phyloP scores from a whole-genome alignment of 495 filamentous ascomycete genomes.

The Cryomyces minteri region DNA sequence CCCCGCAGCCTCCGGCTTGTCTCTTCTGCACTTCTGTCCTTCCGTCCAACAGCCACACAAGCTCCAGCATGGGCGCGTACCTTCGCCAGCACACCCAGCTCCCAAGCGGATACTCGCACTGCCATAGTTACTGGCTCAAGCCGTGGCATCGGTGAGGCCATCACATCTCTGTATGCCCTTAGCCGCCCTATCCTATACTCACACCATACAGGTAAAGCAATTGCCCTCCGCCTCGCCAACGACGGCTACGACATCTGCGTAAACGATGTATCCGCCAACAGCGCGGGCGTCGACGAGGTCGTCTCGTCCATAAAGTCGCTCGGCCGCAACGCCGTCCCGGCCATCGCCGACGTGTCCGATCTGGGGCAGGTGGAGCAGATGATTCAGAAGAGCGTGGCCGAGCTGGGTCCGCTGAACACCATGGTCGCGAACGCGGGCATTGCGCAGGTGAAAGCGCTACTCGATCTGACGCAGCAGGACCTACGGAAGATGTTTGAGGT shows the following conservation, averaged over 20 bases:
- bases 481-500: slow-evolving; percentile 30
- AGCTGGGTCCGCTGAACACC: slow-evolving; percentile 34
- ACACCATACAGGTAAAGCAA: slow-evolving; percentile 30
- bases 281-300: slow-evolving; percentile 26
- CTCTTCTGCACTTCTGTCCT: too few relatives aligned
- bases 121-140: slow-evolving; percentile 40
- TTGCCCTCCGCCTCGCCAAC: slow-evolving; percentile 36
- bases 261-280: slow-evolving; percentile 34
- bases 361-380: slow-evolving; percentile 28
- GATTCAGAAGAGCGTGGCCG: slow-evolving; percentile 24
- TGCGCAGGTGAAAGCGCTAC: slow-evolving; percentile 29
- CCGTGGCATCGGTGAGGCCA: slow-evolving; percentile 24
- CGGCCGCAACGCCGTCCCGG: slow-evolving; percentile 24
- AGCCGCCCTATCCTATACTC: too few relatives aligned
- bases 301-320: slow-evolving; percentile 30
- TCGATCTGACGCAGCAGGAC: slow-evolving; percentile 32
- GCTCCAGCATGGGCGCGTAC: too few relatives aligned
- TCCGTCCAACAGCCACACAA: too few relatives aligned
- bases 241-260: slow-evolving; percentile 43
- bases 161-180: background rate
- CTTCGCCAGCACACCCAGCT: too few relatives aligned
- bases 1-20: too few relatives aligned
- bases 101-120: slow-evolving; percentile 10
- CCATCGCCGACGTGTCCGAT: slow-evolving; percentile 36
- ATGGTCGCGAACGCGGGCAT: slow-evolving; percentile 48